A percentile compares a stretch with the other conserved stretches of the same genome.
These are phyloP conservation scores for Neophaeococcomyces aloes DNA, from an alignment of 2,329 filamentous ascomycete genomes.

Conservation along the genomic window DNA sequence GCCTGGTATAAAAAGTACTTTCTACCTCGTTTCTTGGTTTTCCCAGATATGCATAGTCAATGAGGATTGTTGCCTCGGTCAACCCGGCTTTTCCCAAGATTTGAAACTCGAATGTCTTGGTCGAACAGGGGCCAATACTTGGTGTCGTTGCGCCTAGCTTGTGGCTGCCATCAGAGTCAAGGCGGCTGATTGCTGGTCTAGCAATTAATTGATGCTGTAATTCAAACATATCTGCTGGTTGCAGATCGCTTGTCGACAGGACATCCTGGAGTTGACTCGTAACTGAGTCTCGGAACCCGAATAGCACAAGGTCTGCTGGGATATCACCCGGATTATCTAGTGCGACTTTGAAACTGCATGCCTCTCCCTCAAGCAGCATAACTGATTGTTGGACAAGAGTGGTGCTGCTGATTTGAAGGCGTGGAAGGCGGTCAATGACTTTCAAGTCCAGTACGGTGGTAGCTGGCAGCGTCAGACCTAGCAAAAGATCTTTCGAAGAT, in stretches of 20 bases:
- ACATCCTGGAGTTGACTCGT: conserved; percentile 66
- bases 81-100: conserved; percentile 78
- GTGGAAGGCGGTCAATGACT: conserved; percentile 69
- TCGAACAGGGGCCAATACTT: conserved; percentile 45
- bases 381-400: conserved; percentile 73
- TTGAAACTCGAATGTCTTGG: conserved; percentile 67
- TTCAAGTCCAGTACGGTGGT: conserved; percentile 12
- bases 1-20: conserved; percentile 71
- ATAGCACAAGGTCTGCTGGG: conserved; percentile 70
- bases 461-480: too few relatives aligned
- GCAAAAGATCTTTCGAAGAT: too few relatives aligned
- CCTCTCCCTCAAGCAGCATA: conserved; percentile 89
- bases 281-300: conserved; percentile 84
- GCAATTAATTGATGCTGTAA: conserved; percentile 69
- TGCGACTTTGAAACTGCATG: conserved; percentile 63
- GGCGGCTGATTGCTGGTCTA: conserved; percentile 47
- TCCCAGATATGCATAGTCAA: conserved; percentile 79
- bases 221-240: conserved; percentile 72
- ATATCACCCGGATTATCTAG: conserved; percentile 68
- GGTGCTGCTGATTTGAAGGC: conserved; percentile 63
- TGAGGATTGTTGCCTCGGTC: conserved; percentile 65
- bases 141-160: conserved; percentile 26
- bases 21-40: conserved; percentile 55
- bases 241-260: conserved; percentile 63
- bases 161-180: conserved; percentile 22